Evolutionary conservation across 768 basidiomycete species (phyloP).

Genomic region (Trametes elegans): DNA sequence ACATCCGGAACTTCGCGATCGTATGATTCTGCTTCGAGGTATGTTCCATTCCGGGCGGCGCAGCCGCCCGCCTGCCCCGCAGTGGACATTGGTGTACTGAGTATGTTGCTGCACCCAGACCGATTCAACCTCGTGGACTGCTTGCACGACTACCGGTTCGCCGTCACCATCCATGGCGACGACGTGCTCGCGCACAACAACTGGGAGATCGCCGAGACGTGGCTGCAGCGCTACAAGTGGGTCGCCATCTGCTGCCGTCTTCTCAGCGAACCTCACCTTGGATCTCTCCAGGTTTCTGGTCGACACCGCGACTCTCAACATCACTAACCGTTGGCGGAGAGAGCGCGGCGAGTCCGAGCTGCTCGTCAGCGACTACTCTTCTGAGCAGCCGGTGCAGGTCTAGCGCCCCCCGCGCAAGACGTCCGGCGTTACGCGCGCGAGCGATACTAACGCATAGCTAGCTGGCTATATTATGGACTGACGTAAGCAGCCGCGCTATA

Average conservation of each 20-base stretch:
- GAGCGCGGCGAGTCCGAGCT: constrained; percentile 74
- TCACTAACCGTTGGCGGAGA: constrained; percentile 85
- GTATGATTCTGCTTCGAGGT: constrained; percentile 89
- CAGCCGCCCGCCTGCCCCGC: no score
- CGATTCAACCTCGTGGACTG: constrained; percentile 82
- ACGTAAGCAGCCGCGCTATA: not conserved
- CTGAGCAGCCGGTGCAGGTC: constrained; percentile 12
- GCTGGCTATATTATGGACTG: not conserved
- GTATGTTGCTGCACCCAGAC: constrained; percentile 42
- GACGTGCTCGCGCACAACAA: constrained; percentile 87
- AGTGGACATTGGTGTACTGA: no score
- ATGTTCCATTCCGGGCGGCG: constrained; percentile 19
- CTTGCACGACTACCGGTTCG: constrained; percentile 65
- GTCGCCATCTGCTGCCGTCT: not conserved
- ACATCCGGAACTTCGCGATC: constrained; percentile 86
- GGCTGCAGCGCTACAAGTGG: constrained; percentile 81
- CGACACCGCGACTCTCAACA: constrained; percentile 65
- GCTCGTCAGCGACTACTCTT: constrained; percentile 12
- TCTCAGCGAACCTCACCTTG: not conserved
- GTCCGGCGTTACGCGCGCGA: no score
- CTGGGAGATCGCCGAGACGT: constrained; percentile 87
- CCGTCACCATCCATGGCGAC: constrained; percentile 81
- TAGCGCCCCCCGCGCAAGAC: not conserved
- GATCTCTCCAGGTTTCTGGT: constrained; percentile 62
- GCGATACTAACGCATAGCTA: no score